These are phyloP conservation scores for Cetraspora pellucida DNA, from an alignment of 192 early-diverging fungal genomes.

Conservation along the genomic window DNA sequence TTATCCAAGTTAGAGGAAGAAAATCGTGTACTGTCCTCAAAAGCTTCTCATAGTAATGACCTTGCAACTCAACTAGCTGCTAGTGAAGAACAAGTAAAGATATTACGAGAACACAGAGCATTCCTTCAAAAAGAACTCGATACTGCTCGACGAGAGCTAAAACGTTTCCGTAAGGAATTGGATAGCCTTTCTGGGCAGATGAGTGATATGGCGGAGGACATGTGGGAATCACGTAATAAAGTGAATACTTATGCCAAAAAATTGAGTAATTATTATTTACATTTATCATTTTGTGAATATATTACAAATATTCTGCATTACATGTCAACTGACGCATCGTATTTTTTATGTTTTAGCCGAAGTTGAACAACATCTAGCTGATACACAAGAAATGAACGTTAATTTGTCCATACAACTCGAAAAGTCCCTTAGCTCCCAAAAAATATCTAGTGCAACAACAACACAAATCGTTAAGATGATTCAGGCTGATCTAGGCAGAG, in stretches of 20 bases:
- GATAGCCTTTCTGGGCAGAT: constrained; percentile 59
- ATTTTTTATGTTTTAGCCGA: constrained; percentile 41
- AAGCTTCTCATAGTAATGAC: constrained; percentile 40
- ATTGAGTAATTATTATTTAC: constrained; percentile 40
- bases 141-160: constrained; percentile 52
- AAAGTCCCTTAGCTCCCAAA: constrained; percentile 55
- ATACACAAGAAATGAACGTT: constrained; percentile 60
- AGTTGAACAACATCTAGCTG: constrained; percentile 56
- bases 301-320: not conserved
- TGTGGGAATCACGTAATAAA: constrained; percentile 57
- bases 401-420: constrained; percentile 56
- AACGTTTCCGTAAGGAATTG: constrained; percentile 57
- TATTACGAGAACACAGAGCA: constrained; percentile 49
- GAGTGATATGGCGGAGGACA: constrained; percentile 60
- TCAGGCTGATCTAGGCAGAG: constrained; percentile 58
- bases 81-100: constrained; percentile 43
- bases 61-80: constrained; percentile 41
- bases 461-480: constrained; percentile 61
- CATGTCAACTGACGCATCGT: not conserved
- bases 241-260: constrained; percentile 57
- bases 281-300: not conserved
- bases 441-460: constrained; percentile 59
- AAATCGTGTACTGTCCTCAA: constrained; percentile 41
- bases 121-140: constrained; percentile 56
- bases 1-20: constrained; percentile 44